Evolutionary conservation across 164 flowering plant species (phyloP).

Genomic region (Echeveria elegans): DNA sequence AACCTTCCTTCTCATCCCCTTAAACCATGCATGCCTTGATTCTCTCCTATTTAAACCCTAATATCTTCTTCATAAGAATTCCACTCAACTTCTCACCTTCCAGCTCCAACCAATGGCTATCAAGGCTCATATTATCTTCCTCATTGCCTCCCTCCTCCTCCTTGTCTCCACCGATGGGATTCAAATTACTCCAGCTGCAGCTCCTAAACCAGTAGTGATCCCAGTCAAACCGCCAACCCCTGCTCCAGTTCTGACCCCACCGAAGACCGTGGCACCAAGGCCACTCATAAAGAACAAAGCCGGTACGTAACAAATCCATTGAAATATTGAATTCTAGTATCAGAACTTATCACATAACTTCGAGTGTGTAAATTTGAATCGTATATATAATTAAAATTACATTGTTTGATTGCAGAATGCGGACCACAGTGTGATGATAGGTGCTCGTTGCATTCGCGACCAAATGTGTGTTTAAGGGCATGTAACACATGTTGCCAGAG

Average conservation of each 20-base stretch:
- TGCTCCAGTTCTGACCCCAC: constrained; percentile 5
- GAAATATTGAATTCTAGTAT: too few species aligned
- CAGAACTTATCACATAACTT: too few species aligned
- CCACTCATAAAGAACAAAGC: background rate
- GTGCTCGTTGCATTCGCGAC: constrained; percentile 37
- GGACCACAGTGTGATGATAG: constrained; percentile 26
- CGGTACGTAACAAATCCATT: constrained; percentile 10
- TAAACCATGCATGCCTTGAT: background rate
- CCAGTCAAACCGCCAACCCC: constrained; percentile 12
- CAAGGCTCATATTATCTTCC: constrained; percentile 21
- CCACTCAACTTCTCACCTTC: background rate
- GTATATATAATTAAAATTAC: too few species aligned
- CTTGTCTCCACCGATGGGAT: constrained; percentile 13
- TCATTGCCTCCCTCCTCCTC: constrained; percentile 25
- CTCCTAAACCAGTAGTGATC: background rate
- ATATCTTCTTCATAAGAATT: background rate
- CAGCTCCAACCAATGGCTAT: constrained; percentile 23
- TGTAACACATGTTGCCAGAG: constrained; percentile 43
- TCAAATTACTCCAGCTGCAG: constrained; percentile 10
- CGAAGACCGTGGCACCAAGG: background rate
- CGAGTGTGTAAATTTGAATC: too few species aligned
- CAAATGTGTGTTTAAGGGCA: constrained; percentile 32
- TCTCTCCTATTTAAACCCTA: constrained; percentile 4
- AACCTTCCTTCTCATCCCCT: background rate
- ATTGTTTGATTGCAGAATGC: constrained; percentile 27